Evolutionary conservation across 1,284 basidiomycete genomes (phyloP), one percentile per base, ranked within the genome.

Genomic region (Coriolopsis trogii): DNA sequence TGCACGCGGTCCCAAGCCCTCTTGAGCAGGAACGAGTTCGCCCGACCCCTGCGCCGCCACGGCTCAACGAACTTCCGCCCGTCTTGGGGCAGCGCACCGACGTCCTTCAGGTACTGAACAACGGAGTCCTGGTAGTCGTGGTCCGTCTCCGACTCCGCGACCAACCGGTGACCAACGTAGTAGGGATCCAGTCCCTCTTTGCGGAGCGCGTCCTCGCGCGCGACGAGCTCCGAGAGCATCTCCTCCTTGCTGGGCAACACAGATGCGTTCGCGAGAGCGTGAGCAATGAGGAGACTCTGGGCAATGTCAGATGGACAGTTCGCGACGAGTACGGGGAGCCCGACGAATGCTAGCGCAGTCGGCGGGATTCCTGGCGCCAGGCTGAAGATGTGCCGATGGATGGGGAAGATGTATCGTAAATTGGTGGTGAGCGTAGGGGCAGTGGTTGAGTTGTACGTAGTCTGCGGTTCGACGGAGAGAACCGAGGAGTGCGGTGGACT

Each of bases 331-430:
- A 70, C 60, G 7, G 73, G 73, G 0, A 84, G 70, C 4, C 82
- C 81, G 51, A 84, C 69, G 65, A 84, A 83, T 10, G 77, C 70
- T 18, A 84, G 73, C 15, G 80, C 77, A 24, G 74, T 79, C 1
- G 72, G 64, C 2, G 81, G 81, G 45, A 79, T 67, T 3, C 67
- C 61, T 4, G 73, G 63, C 20, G 74, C 73, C 34, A 84, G 67
- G 15, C 77, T 77, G 60, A 84, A 75, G 28, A 82, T 74, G 62
- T 83, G 79, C 34, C 70, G 63, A 59, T 81, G 73, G 8, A 83
- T 64, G 9, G 82, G 82, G 62, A 79, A 81, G 30, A 84, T 70
- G 61, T 84, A 83, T 2, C 71, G 73, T 24, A 73, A 62, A 63
- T 83, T 84, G 29, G 72, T 79, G 15, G 73, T 72, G 30, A 84